Conservation (phyloP, 495 filamentous ascomycete genomes). For the Penicillium soppii region DNA sequence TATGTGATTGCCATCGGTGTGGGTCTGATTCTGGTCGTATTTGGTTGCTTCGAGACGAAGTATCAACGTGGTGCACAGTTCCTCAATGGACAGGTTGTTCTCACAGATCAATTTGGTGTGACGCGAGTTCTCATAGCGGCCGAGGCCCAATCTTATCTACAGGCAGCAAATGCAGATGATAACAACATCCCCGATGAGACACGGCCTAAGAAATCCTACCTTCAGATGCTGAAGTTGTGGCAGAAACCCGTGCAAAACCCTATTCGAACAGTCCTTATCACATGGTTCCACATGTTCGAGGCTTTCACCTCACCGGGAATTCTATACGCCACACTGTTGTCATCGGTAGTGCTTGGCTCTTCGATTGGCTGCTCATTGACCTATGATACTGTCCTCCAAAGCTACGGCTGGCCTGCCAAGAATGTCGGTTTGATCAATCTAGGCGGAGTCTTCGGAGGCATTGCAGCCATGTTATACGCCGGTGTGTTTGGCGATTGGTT, state of each 20-base stretch:
- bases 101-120: slow-evolving; percentile 40
- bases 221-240: slow-evolving; percentile 31
- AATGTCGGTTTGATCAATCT: slow-evolving; percentile 37
- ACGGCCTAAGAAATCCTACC: slow-evolving; percentile 27
- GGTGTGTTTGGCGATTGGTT: slow-evolving; percentile 33
- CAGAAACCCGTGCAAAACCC: slow-evolving; percentile 11
- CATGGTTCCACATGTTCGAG: slow-evolving; percentile 33
- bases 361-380: slow-evolving; percentile 35
- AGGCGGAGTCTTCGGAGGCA: slow-evolving; percentile 34
- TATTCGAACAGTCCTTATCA: slow-evolving; percentile 10
- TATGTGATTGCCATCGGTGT: slow-evolving; percentile 29
- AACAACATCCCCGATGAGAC: slow-evolving; percentile 8
- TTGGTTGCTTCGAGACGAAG: slow-evolving; percentile 31
- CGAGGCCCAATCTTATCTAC: slow-evolving; percentile 10
- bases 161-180: slow-evolving; percentile 4
- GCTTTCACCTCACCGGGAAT: slow-evolving; percentile 37
- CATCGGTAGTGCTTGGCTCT: slow-evolving; percentile 33
- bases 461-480: slow-evolving; percentile 38
- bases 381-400: slow-evolving; percentile 36
- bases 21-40: slow-evolving; percentile 30
- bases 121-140: slow-evolving; percentile 23
- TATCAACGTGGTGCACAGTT: slow-evolving; percentile 24
- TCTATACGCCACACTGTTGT: slow-evolving; percentile 32
- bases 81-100: slow-evolving; percentile 25
- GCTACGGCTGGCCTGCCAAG: slow-evolving; percentile 30